Evolutionary conservation across 177 flowering plant species (phyloP).

Genomic region (Vitis hybrid): DNA sequence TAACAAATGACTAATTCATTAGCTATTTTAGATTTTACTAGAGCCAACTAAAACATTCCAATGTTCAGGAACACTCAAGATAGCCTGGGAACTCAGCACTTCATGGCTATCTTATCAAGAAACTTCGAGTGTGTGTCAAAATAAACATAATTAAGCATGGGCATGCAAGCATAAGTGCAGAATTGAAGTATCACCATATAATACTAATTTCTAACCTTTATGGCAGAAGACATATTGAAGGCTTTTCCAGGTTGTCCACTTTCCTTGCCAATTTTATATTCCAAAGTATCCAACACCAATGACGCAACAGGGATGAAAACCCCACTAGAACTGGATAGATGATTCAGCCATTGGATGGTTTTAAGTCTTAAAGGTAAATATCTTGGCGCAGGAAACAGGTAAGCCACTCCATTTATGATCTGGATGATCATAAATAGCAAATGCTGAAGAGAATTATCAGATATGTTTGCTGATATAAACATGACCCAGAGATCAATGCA

Average conservation of each 20-base stretch:
- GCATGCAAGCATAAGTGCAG: neutral
- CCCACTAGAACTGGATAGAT: constrained; percentile 69
- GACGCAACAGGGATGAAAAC: constrained; percentile 82
- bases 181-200: neutral
- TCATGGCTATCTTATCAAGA: neutral
- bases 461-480: constrained; percentile 51
- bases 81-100: neutral
- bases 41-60: neutral
- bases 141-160: neutral
- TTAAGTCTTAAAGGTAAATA: constrained; percentile 76
- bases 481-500: constrained; percentile 90
- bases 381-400: constrained; percentile 75
- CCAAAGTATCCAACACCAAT: constrained; percentile 62
- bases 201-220: constrained; percentile 55
- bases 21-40: neutral
- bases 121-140: neutral
- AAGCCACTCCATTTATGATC: constrained; percentile 73
- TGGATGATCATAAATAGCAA: constrained; percentile 60
- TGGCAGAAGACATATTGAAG: constrained; percentile 35
- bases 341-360: constrained; percentile 84
- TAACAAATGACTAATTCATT: neutral
- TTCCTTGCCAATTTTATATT: constrained; percentile 50
- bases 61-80: neutral
- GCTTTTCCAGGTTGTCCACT: constrained; percentile 38
- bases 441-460: constrained; percentile 63